Conservation (phyloP, 2,329 filamentous ascomycete species). For the Fusarium tanahbumbuense region DNA sequence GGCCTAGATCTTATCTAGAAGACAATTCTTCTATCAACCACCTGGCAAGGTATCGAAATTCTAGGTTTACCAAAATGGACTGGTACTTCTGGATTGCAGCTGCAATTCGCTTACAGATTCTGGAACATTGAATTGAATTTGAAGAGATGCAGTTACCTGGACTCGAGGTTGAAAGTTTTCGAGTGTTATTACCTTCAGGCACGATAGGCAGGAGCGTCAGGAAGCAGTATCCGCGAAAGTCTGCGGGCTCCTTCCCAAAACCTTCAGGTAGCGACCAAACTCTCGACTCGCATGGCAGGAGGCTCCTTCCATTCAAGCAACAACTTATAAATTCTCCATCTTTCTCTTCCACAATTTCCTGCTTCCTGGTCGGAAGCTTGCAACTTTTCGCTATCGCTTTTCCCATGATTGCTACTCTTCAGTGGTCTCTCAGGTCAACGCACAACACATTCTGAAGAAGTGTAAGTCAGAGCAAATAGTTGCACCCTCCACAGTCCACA, state of each 20-base stretch:
- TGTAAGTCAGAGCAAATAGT: slow-evolving; percentile 2
- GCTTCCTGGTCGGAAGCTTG: neutral
- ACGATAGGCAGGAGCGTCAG: neutral
- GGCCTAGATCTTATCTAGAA: too few species aligned
- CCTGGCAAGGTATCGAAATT: too few species aligned
- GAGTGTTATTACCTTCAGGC: neutral
- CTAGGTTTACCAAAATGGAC: neutral
- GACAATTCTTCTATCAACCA: too few species aligned
- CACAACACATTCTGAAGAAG: neutral
- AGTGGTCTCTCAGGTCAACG: neutral
- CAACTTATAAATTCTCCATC: neutral
- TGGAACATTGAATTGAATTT: neutral
- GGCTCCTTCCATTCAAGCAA: too few species aligned
- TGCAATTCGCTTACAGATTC: neutral
- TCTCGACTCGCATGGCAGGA: too few species aligned
- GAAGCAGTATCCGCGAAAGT: too few species aligned
- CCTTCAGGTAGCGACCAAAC: too few species aligned
- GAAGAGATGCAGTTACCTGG: neutral
- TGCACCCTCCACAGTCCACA: neutral
- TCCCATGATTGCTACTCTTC: neutral
- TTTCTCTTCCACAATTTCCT: neutral
- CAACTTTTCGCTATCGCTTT: neutral
- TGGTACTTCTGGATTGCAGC: neutral
- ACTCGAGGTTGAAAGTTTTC: neutral
- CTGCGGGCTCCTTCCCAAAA: neutral